Evolutionary conservation across 352 stramenopile genomes (phyloP).

Genomic region (Globisporangium spiculum): DNA sequence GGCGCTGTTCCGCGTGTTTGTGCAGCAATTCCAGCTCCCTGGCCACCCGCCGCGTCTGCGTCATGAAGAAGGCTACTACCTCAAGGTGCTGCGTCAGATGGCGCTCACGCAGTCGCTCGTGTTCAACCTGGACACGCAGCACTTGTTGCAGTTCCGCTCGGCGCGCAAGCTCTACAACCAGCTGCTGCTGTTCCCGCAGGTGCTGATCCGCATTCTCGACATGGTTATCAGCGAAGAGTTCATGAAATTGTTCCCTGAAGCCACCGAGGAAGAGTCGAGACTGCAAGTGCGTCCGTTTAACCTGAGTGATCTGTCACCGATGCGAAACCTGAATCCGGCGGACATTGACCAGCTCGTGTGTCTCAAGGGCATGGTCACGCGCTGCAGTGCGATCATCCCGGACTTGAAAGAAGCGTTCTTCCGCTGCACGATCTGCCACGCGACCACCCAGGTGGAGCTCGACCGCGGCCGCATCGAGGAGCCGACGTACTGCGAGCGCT

Average conservation of each 20-base stretch:
- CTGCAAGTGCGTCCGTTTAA: slow-evolving; percentile 98
- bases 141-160: slow-evolving; percentile 79
- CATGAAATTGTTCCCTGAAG: slow-evolving; percentile 42
- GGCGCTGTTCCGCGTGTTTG: slow-evolving; percentile 85
- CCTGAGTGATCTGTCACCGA: slow-evolving; percentile 90
- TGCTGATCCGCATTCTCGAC: slow-evolving; percentile 97
- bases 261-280: slow-evolving; percentile 48
- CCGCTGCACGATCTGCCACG: slow-evolving; percentile 92
- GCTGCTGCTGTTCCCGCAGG: slow-evolving; percentile 94
- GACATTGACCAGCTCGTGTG: slow-evolving; percentile 97
- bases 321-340: slow-evolving; percentile 96
- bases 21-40: slow-evolving; percentile 77
- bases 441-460: slow-evolving; percentile 89
- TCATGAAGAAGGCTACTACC: slow-evolving; percentile 68
- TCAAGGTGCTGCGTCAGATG: slow-evolving; percentile 72
- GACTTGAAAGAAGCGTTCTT: slow-evolving; percentile 99
- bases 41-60: slow-evolving; percentile 19
- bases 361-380: slow-evolving; percentile 98
- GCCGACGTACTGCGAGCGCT: slow-evolving; percentile 88
- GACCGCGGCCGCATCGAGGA: slow-evolving; percentile 96
- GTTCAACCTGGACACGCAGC: slow-evolving; percentile 91
- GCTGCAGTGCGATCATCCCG: slow-evolving; percentile 95
- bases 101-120: slow-evolving; percentile 79
- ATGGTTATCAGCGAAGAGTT: slow-evolving; percentile 94
- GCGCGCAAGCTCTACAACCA: slow-evolving; percentile 94